These are phyloP conservation scores for Aspergillus vadensis DNA, from an alignment of 2,329 filamentous ascomycete species.

Conservation along the genomic window DNA sequence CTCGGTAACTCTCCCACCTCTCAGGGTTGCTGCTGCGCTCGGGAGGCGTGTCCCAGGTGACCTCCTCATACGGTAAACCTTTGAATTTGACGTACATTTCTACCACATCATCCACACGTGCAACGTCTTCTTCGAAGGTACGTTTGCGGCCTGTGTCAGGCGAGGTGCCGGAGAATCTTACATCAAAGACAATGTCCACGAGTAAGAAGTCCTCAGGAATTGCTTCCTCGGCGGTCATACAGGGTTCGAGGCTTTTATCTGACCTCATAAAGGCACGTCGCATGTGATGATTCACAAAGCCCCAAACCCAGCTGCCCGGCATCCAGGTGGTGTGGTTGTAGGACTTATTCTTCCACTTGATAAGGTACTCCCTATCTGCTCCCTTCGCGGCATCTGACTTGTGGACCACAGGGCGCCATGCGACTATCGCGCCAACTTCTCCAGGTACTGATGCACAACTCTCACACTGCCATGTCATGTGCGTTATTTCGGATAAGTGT, in stretches of 20 bases:
- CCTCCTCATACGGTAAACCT: slow-evolving; percentile 85
- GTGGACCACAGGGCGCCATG: slow-evolving; percentile 75
- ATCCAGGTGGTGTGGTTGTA: slow-evolving; percentile 86
- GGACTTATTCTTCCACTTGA: slow-evolving; percentile 82
- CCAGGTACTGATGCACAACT: slow-evolving; percentile 67
- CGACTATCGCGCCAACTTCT: slow-evolving; percentile 77
- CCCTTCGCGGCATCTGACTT: slow-evolving; percentile 59
- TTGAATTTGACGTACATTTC: slow-evolving; percentile 87
- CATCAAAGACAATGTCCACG: slow-evolving; percentile 84
- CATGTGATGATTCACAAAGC: slow-evolving; percentile 64
- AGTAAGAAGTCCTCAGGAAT: slow-evolving; percentile 84
- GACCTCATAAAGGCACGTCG: slow-evolving; percentile 75
- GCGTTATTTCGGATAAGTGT: slow-evolving; percentile 65
- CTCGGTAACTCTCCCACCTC: slow-evolving; percentile 76
- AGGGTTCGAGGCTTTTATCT: slow-evolving; percentile 62
- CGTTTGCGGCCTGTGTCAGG: slow-evolving; percentile 50
- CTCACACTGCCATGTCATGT: slow-evolving; percentile 68
- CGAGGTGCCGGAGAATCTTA: slow-evolving; percentile 64
- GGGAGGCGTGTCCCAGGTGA: slow-evolving; percentile 85
- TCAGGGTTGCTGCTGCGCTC: slow-evolving; percentile 57
- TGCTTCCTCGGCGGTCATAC: slow-evolving; percentile 73
- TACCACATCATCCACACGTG: slow-evolving; percentile 70
- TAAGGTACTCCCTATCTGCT: slow-evolving; percentile 84
- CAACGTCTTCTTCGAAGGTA: slow-evolving; percentile 68
- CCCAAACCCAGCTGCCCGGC: slow-evolving; percentile 85